These are phyloP conservation scores for Gautieria morchelliformis DNA, from an alignment of 768 basidiomycete species.

Conservation along the genomic window DNA sequence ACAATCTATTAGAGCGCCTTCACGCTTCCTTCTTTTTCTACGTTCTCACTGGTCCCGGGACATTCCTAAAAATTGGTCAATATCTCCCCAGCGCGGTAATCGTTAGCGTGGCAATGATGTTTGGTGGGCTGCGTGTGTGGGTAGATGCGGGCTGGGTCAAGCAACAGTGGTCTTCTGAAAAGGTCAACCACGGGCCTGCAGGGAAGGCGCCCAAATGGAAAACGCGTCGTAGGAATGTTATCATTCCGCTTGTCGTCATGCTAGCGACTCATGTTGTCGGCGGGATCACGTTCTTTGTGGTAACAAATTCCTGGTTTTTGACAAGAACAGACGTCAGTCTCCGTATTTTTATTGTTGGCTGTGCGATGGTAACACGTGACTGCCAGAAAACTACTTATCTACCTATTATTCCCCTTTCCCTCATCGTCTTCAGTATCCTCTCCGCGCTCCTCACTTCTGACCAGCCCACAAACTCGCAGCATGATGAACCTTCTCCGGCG, in stretches of 20 bases:
- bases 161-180: neutral
- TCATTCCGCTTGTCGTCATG: constrained; percentile 45
- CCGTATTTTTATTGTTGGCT: neutral
- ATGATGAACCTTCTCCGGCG: constrained; percentile 14
- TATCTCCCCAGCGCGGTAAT: constrained; percentile 86
- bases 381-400: constrained; percentile 1
- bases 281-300: constrained; percentile 35
- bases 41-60: constrained; percentile 52
- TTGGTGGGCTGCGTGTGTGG: constrained; percentile 73
- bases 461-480: neutral
- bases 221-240: constrained; percentile 42
- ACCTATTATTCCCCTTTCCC: neutral
- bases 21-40: constrained; percentile 99
- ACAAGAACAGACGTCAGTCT: constrained; percentile 7
- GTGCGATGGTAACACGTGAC: neutral
- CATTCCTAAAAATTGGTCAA: constrained; percentile 82
- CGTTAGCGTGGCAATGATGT: constrained; percentile 77
- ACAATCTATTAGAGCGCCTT: constrained; percentile 90
- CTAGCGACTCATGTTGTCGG: constrained; percentile 48
- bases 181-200: constrained; percentile 1
- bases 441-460: constrained; percentile 8
- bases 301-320: constrained; percentile 38
- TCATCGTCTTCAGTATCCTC: constrained; percentile 3
- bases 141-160: constrained; percentile 48
- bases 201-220: constrained; percentile 27